These are phyloP conservation scores for Fusarium chlamydosporum DNA, from an alignment of 2,329 filamentous ascomycete species.

Conservation along the genomic window DNA sequence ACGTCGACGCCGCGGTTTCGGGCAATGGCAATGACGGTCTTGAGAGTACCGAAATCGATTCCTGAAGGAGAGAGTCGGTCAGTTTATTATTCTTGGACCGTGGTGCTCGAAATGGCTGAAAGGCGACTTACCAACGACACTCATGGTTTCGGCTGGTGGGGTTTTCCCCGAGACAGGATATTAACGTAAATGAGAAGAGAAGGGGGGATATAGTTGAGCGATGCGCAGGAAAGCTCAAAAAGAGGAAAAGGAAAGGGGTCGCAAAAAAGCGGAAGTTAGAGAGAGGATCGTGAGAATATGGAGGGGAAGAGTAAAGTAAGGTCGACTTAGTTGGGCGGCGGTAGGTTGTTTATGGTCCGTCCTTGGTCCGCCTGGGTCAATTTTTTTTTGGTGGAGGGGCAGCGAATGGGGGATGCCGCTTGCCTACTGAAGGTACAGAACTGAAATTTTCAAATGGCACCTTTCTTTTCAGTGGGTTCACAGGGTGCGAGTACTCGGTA, in stretches of 20 bases:
- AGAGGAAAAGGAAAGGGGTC: constrained; percentile 39
- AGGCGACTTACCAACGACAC: constrained; percentile 64
- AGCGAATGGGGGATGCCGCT: constrained; percentile 41
- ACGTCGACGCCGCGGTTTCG: constrained; percentile 99
- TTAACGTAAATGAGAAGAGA: constrained; percentile 33
- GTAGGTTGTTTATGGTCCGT: constrained; percentile 40
- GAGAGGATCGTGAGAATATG: constrained; percentile 38
- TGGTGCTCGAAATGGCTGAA: not conserved
- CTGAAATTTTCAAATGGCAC: constrained; percentile 38
- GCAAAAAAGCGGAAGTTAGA: constrained; percentile 34
- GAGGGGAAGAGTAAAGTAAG: constrained; percentile 35
- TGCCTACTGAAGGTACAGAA: constrained; percentile 23
- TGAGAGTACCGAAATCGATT: constrained; percentile 95
- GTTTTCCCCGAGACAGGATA: constrained; percentile 46
- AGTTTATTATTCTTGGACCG: constrained; percentile 26
- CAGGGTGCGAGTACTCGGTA: constrained; percentile 30
- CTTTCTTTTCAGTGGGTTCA: constrained; percentile 31
- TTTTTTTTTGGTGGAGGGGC: constrained; percentile 38
- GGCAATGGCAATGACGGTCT: constrained; percentile 97
- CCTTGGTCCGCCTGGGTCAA: constrained; percentile 28
- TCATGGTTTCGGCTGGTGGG: constrained; percentile 62
- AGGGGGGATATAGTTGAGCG: constrained; percentile 30
- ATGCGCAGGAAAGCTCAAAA: constrained; percentile 43
- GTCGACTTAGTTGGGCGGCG: constrained; percentile 35
- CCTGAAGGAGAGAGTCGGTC: constrained; percentile 61